phyloP scores from a whole-genome alignment of 352 stramenopile genomes.

The Pythium scleroteichum region DNA sequence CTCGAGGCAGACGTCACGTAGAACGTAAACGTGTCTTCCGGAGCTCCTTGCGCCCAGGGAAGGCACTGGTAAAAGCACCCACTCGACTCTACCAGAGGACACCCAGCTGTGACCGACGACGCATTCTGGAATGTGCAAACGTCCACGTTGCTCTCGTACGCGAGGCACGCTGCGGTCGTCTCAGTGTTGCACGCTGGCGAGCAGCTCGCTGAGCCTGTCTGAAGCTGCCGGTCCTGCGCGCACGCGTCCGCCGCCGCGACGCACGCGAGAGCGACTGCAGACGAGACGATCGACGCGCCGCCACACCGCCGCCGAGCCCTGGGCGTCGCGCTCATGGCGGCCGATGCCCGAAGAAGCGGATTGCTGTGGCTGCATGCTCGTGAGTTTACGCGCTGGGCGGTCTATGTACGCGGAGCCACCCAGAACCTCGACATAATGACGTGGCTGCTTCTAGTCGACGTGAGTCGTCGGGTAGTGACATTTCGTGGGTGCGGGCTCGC shows the following conservation, averaged over 20 bases:
- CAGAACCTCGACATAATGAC: too few species aligned
- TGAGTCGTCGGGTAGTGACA: too few species aligned
- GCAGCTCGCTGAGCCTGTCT: not conserved
- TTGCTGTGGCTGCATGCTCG: not conserved
- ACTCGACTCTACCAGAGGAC: constrained; percentile 1
- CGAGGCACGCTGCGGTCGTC: constrained; percentile 5
- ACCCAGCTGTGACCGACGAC: not conserved
- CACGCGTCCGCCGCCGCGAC: not conserved
- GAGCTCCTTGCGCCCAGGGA: not conserved
- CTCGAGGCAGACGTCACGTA: not conserved
- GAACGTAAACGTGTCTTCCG: constrained; percentile 8
- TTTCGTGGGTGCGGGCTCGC: too few species aligned
- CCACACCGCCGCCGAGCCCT: not conserved
- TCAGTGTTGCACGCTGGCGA: not conserved
- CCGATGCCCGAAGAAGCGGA: too few species aligned
- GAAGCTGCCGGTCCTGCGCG: not conserved
- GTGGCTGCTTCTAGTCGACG: too few species aligned
- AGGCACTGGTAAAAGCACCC: constrained; percentile 16
- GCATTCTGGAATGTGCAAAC: not conserved
- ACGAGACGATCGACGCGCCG: not conserved
- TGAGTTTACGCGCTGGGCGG: too few species aligned
- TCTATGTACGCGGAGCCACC: too few species aligned
- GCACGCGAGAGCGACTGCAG: not conserved
- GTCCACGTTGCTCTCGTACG: not conserved
- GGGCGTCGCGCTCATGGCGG: not conserved